phyloP scores from a whole-genome alignment of 2,329 filamentous ascomycete genomes.

The Fusarium nelsonii region DNA sequence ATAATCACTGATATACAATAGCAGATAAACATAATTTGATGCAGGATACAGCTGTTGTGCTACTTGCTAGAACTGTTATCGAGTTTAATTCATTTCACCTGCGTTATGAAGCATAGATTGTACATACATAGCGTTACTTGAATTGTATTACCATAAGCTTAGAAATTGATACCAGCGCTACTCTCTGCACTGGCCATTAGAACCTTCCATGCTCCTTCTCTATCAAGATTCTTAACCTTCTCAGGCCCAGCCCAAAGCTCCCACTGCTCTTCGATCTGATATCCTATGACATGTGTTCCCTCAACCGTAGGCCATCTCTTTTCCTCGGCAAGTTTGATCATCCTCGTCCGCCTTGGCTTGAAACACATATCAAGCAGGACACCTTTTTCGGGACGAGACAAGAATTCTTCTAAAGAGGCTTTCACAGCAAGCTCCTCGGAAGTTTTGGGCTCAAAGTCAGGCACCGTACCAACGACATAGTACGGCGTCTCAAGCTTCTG shows the following conservation, averaged over 20 bases:
- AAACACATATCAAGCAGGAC: constrained; percentile 24
- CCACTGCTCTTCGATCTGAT: constrained; percentile 23
- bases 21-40: background rate
- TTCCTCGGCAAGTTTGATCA: constrained; percentile 16
- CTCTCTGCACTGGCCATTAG: constrained; percentile 12
- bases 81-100: too few relatives aligned
- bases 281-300: constrained; percentile 12
- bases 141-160: background rate
- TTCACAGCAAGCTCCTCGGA: background rate
- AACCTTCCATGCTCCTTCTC: constrained; percentile 14
- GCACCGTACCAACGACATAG: background rate
- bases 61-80: background rate
- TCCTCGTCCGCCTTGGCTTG: constrained; percentile 11
- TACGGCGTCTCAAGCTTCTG: constrained; percentile 13
- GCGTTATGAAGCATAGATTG: too few relatives aligned
- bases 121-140: too few relatives aligned
- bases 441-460: background rate
- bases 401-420: background rate
- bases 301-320: constrained; percentile 10
- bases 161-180: constrained; percentile 9
- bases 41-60: background rate
- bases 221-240: background rate
- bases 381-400: background rate
- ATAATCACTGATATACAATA: background rate
- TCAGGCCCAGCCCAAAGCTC: constrained; percentile 8